Base-by-base conservation (phyloP, 2,329 filamentous ascomycete genomes). In the Ophidiomyces ophidiicola region DNA sequence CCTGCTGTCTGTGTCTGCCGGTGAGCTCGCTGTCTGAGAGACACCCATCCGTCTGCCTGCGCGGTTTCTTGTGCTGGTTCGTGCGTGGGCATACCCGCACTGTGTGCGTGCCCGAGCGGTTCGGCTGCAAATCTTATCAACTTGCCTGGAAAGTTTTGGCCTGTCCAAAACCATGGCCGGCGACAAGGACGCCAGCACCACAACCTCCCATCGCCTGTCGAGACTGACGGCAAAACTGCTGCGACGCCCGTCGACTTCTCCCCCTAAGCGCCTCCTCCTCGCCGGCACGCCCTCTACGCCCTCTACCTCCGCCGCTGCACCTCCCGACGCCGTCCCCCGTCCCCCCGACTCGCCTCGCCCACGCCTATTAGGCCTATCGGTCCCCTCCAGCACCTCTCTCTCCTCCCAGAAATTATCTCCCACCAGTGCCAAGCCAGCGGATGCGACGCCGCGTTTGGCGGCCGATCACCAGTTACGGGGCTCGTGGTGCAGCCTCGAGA, bases 201-300 rank as follows among this genome's bases (percentile, higher is more conserved):
- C 12, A n/a, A 15, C 15, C 29, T 59, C 45, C 48, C 47, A 36
- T 44, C 46, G 55, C 32, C 50, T 58, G 23, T 58, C 57, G 48
- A 53, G 54, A 48, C 50, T 58, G 40, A 57, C 58, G 46, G 51
- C 54, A 25, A 59, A 57, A 46, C 52, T 61, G 43, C 49, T 60
- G 44, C 56, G 57, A 41, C 56, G 57, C 53, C 57, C 57, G 45
- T 58, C 59, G 23, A 53, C 50, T 29, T 49, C 53, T 23, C 46
- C 48, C 35, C 50, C 42, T 31, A 42, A 45, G 39, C 42, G 25
- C 29, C 19, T 28, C 34, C 21, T 17, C 24, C 36, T 25, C 20
- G 20, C 7, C 15, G 29, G 20, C 38, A 21, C 47, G 42, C 47
- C 48, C 39, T 30, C 24, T 39, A 21, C 47, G 42, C 47, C 48